A percentile compares a stretch with the other conserved stretches of the same genome.
Evolutionary conservation across 495 filamentous ascomycete genomes (phyloP).

Genomic region (Melanomma pulvis-pyrius): DNA sequence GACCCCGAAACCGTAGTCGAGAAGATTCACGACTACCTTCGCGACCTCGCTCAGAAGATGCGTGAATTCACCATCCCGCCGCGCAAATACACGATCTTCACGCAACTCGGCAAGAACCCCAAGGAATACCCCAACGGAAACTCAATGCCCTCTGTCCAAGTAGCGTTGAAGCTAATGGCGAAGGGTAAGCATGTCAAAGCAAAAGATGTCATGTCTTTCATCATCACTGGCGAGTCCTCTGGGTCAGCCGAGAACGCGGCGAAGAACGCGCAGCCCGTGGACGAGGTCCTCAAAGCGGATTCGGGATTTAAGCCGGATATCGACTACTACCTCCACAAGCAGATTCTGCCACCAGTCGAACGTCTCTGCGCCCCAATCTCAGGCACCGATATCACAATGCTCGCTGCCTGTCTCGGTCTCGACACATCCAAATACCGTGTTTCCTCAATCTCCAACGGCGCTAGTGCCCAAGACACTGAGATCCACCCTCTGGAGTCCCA

Average conservation of each 20-base stretch:
- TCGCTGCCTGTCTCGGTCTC: slow-evolving; percentile 91
- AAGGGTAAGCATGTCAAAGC: slow-evolving; percentile 83
- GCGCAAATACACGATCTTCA: slow-evolving; percentile 94
- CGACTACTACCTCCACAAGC: slow-evolving; percentile 97
- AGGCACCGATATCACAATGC: slow-evolving; percentile 82
- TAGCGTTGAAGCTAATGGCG: slow-evolving; percentile 84
- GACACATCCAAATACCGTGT: slow-evolving; percentile 84
- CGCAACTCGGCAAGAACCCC: slow-evolving; percentile 92
- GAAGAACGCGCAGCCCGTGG: slow-evolving; percentile 82
- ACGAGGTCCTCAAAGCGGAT: slow-evolving; percentile 78
- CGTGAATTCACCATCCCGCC: slow-evolving; percentile 70
- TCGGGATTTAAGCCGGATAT: slow-evolving; percentile 78
- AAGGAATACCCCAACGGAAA: slow-evolving; percentile 90
- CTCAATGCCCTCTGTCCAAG: slow-evolving; percentile 96
- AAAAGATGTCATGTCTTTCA: slow-evolving; percentile 93
- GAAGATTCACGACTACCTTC: slow-evolving; percentile 89
- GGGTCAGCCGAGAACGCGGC: slow-evolving; percentile 73
- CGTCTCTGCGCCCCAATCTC: slow-evolving; percentile 94
- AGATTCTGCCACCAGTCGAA: slow-evolving; percentile 97
- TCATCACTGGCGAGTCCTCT: slow-evolving; percentile 80
- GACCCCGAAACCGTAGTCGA: slow-evolving; percentile 86
- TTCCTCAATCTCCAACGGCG: slow-evolving; percentile 52
- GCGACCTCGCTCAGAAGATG: slow-evolving; percentile 80
- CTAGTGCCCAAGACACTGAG: slow-evolving; percentile 46
- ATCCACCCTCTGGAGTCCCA: slow-evolving; percentile 91